Evolutionary conservation across 352 stramenopile genomes (phyloP).

Genomic region (Phytopythium vexans): DNA sequence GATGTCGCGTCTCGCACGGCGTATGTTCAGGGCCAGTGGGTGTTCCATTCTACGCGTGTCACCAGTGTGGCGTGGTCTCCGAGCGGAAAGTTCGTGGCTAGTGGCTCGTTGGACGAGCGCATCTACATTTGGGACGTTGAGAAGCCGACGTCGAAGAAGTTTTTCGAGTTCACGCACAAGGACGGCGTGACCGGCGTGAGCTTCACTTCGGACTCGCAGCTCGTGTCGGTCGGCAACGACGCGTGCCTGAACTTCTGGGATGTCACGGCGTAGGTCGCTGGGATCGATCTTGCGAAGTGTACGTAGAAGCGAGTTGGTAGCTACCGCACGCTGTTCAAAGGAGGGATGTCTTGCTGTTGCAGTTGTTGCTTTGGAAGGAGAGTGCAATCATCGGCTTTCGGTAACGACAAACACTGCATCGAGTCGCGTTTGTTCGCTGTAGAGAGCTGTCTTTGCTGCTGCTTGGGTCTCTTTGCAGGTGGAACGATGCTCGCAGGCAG

Average conservation of each 20-base stretch:
- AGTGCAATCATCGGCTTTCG: no score
- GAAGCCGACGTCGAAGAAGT: conserved; percentile 58
- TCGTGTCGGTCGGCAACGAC: conserved; percentile 81
- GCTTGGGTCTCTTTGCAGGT: no score
- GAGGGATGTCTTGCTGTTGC: no score
- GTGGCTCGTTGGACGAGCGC: conserved; percentile 92
- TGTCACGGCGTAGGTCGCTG: conserved; percentile 27
- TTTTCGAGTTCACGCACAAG: conserved; percentile 81
- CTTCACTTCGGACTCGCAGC: conserved; percentile 67
- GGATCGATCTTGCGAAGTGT: not conserved
- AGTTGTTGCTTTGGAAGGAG: no score
- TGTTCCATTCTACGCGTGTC: conserved; percentile 95
- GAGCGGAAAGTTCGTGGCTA: conserved; percentile 90
- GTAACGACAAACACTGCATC: no score
- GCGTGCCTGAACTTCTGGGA: conserved; percentile 80
- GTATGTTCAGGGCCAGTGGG: conserved; percentile 92
- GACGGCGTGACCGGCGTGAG: conserved; percentile 73
- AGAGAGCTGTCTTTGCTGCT: no score
- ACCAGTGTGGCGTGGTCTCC: conserved; percentile 92
- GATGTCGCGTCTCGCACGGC: conserved; percentile 76
- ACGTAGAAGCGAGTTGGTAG: not conserved
- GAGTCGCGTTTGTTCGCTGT: no score
- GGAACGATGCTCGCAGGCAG: no score
- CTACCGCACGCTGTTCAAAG: no score
- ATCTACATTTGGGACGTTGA: conserved; percentile 96